These are phyloP conservation scores for Lanmaoa pseudosensibilis DNA, from an alignment of 768 basidiomycete genomes.

Conservation along the genomic window DNA sequence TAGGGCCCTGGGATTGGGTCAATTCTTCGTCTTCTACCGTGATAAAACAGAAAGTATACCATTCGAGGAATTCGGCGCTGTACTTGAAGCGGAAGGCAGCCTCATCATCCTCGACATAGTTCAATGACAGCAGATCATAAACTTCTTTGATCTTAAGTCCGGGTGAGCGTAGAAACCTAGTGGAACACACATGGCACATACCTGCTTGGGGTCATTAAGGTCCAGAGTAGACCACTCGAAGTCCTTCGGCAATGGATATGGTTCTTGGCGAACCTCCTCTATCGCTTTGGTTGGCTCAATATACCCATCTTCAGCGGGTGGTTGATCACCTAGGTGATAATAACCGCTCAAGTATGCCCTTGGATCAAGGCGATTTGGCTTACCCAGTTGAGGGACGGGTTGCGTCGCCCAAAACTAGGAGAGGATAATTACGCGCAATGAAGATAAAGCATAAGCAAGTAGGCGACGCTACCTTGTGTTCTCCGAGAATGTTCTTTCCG, in stretches of 20 bases:
- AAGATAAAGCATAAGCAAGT: constrained; percentile 1
- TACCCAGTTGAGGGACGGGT: constrained; percentile 89
- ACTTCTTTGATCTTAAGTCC: constrained; percentile 77
- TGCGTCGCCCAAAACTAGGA: constrained; percentile 94
- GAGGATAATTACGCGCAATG: constrained; percentile 6
- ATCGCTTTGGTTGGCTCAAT: constrained; percentile 80
- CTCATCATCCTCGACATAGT: constrained; percentile 96
- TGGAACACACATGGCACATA: constrained; percentile 21
- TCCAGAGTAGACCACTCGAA: constrained; percentile 91
- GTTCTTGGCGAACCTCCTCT: constrained; percentile 83
- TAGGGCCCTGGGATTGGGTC: constrained; percentile 66
- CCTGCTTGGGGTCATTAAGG: constrained; percentile 74
- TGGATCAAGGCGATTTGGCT: constrained; percentile 5
- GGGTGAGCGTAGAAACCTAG: not conserved
- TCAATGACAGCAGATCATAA: constrained; percentile 84
- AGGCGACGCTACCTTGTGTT: constrained; percentile 70
- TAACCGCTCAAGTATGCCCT: not conserved
- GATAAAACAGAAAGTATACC: constrained; percentile 47
- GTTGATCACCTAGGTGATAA: constrained; percentile 52
- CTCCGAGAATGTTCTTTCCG: constrained; percentile 78
- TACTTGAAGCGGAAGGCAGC: constrained; percentile 98
- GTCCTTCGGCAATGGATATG: constrained; percentile 85
- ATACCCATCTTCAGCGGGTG: constrained; percentile 74
- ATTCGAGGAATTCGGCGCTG: constrained; percentile 88
- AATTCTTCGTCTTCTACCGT: not conserved